Base-by-base conservation (phyloP, 768 basidiomycete species). In the Phaeolepiota aurea region DNA sequence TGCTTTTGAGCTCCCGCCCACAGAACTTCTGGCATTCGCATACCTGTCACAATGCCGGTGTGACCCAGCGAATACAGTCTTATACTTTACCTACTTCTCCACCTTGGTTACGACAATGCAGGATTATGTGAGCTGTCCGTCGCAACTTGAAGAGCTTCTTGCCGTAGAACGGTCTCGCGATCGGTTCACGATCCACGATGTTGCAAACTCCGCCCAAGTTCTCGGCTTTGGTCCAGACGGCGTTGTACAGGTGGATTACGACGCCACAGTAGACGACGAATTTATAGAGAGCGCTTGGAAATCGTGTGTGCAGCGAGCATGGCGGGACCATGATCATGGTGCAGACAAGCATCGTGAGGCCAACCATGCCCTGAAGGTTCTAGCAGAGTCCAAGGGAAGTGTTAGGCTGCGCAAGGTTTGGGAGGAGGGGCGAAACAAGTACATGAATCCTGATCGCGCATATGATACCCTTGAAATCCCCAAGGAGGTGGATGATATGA, bases 11-110 rank as follows among this genome's bases (percentile, higher is more conserved):
- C 23, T n/a, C 28, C 10, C 10, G 9, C 28, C 19, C 5, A n/a
- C 21, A 90, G 87, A 83, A 16, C 63, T 87, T 10, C 68, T 91
- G 40, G 64, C 65, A n/a, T 89, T 87, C 54, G 86, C 79, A 1
- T 91, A 90, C 51, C 59, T 80, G 41, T 80, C 85, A 0, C 86
- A 90, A 57, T 83, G 78, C 53, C 82, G 86, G 44, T 91, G 88
- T 57, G 79, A 89, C 51, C 85, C 86, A 20, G 63, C 58, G 2
- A 61, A 68, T 25, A 88, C 86, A 0, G 48, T 76, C 3, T 54
- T 61, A 11, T 83, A 87, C 55, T 88, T 86, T 56, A 71, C 74
- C 2, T 65, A 69, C 40, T 61, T 89, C 31, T 67, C 63, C 20
- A 58, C 59, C 31, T 64, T 87, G 40, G 65, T 78, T 11, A 61